Conservation (phyloP, 2,329 filamentous ascomycete genomes). For the Penicillium brasilianum region DNA sequence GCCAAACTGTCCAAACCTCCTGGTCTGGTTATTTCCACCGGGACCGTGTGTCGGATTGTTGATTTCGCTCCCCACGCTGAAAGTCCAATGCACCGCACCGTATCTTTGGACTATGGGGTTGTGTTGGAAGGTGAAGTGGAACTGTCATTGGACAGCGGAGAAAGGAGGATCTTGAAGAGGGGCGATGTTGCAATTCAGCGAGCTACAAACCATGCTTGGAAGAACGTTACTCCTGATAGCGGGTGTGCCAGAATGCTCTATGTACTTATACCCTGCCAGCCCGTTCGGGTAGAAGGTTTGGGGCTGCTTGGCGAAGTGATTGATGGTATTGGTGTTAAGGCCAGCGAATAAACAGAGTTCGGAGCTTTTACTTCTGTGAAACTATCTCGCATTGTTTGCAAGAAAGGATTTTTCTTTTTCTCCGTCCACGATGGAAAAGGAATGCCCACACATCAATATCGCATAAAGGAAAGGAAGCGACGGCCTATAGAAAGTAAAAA, state of each 20-base stretch:
- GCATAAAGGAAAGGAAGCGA: neutral
- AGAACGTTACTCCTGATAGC: neutral
- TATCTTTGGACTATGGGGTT: conserved; percentile 17
- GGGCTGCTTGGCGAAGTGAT: neutral
- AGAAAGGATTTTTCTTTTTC: neutral
- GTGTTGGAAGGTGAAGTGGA: conserved; percentile 18
- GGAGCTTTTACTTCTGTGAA: neutral
- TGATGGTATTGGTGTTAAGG: neutral
- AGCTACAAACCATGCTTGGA: neutral
- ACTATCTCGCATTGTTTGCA: neutral
- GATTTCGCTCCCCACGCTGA: conserved; percentile 8
- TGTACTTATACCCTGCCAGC: neutral
- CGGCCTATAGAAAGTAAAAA: neutral
- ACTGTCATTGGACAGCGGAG: conserved; percentile 1
- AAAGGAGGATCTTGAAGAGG: neutral
- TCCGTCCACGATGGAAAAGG: neutral
- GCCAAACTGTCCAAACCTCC: neutral
- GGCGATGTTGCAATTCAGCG: neutral
- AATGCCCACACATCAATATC: neutral
- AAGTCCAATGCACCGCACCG: conserved; percentile 16
- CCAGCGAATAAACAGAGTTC: neutral
- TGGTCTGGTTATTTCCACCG: conserved; percentile 4
- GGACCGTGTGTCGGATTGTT: conserved; percentile 15
- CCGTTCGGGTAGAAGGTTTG: neutral
- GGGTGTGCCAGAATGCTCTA: neutral